Conservation (phyloP, 2,329 filamentous ascomycete species). For the Exserohilum rostratum region DNA sequence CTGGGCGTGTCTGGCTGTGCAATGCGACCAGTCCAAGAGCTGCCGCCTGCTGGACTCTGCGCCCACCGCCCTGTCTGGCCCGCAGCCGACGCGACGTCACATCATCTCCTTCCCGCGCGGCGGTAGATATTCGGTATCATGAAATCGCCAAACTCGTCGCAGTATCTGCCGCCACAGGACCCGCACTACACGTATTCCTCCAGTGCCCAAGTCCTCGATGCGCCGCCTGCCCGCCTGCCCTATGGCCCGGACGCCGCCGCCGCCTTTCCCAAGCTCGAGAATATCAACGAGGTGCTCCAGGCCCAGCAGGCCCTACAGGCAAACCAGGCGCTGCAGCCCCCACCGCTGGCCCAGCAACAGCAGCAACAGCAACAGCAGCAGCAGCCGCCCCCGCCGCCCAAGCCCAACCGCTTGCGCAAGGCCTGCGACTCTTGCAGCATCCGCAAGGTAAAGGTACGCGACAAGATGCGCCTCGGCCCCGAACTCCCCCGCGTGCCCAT, state of each 20-base stretch:
- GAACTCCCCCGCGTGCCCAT: not conserved
- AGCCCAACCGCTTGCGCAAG: slow-evolving; percentile 48
- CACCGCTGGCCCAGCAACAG: not conserved
- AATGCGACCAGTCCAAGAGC: not conserved
- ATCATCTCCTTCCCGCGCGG: slow-evolving; percentile 14
- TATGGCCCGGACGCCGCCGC: slow-evolving; percentile 31
- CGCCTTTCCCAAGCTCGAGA: slow-evolving; percentile 45
- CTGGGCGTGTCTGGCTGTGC: slow-evolving; percentile 1
- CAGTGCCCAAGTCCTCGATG: slow-evolving; percentile 14
- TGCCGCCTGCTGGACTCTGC: slow-evolving; percentile 5
- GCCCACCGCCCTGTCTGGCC: not conserved
- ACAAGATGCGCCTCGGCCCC: not conserved
- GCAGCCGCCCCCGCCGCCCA: slow-evolving; percentile 26
- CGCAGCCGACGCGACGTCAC: slow-evolving; percentile 18
- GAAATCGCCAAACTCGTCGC: slow-evolving; percentile 20
- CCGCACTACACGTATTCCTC: slow-evolving; percentile 41
- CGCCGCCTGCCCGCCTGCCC: slow-evolving; percentile 23
- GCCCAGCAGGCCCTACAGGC: slow-evolving; percentile 45
- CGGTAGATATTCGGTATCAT: slow-evolving; percentile 25
- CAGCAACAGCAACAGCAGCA: too few relatives aligned
- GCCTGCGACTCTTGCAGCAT: slow-evolving; percentile 53
- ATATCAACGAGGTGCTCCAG: slow-evolving; percentile 46
- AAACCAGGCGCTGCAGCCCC: slow-evolving; percentile 38
- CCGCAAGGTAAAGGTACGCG: slow-evolving; percentile 48
- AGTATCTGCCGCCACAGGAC: slow-evolving; percentile 29